Conservation (phyloP, 73 alveolate species). For the Paramecium tetraurelia region DNA sequence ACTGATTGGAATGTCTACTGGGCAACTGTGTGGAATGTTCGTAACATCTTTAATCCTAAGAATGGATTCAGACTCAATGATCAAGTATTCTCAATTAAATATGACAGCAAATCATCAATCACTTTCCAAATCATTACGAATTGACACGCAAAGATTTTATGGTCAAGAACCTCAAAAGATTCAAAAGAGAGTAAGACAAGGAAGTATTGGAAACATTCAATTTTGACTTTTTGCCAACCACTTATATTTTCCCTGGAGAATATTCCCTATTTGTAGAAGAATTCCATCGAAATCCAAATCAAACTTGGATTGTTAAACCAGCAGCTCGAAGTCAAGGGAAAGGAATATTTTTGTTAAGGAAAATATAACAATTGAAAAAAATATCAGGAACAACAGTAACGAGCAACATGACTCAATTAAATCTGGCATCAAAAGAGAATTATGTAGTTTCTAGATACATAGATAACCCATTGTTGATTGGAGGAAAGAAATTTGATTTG, state of each 20-base stretch:
- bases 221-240: conserved; percentile 90
- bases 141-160: conserved; percentile 98
- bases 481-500: conserved; percentile 97
- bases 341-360: conserved; percentile 98
- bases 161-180: conserved; percentile 98
- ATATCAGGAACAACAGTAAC: conserved; percentile 52
- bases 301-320: conserved; percentile 99
- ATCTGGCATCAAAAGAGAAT: conserved; percentile 62
- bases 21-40: conserved; percentile 95
- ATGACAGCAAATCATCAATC: conserved; percentile 88
- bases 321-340: conserved; percentile 96
- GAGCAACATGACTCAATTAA: conserved; percentile 80
- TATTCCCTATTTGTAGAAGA: conserved; percentile 98
- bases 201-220: conserved; percentile 70
- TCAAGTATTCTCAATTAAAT: conserved; percentile 51
- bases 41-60: conserved; percentile 94
- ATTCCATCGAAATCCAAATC: conserved; percentile 93
- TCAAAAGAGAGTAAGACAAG: conserved; percentile 92
- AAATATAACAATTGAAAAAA: conserved; percentile 76
- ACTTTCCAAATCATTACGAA: conserved; percentile 99
- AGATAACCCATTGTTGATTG: conserved; percentile 90
- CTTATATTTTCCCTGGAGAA: conserved; percentile 98
- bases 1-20: conserved; percentile 95
- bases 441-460: conserved; percentile 85
- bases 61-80: conserved; percentile 68